These are phyloP conservation scores for Schoenoplectus tabernaemontani DNA, from an alignment of 202 grass and related monocot species.

Conservation along the genomic window DNA sequence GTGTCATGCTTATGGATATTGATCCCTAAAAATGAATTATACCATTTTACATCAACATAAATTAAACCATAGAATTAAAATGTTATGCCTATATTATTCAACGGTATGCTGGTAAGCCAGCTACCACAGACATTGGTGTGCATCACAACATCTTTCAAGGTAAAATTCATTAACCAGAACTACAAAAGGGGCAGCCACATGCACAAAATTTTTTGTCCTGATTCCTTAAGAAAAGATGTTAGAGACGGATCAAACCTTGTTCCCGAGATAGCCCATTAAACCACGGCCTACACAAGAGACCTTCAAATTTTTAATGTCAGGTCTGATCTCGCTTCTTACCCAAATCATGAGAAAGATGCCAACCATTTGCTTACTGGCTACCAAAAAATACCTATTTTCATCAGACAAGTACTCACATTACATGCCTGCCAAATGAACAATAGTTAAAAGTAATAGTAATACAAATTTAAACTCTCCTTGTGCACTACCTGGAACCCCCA, in stretches of 20 bases:
- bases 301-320: constrained; percentile 81
- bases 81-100: background rate
- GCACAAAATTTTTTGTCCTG: background rate
- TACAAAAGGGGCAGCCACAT: background rate
- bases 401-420: background rate
- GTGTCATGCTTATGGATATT: constrained; percentile 90
- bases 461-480: background rate
- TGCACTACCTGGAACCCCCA: constrained; percentile 38
- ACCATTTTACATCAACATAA: background rate
- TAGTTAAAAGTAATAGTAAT: background rate
- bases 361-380: constrained; percentile 98
- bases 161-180: background rate
- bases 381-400: constrained; percentile 62
- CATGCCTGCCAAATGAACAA: background rate
- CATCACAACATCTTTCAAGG: background rate
- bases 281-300: constrained; percentile 95
- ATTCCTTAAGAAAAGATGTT: background rate
- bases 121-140: too few relatives aligned
- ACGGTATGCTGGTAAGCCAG: background rate
- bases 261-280: constrained; percentile 97
- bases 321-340: constrained; percentile 78
- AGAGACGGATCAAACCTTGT: constrained; percentile 43
- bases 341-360: constrained; percentile 90
- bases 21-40: constrained; percentile 47
- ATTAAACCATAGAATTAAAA: background rate